Conservation (phyloP, 768 basidiomycete species). For the Hygrocybe punicea region DNA sequence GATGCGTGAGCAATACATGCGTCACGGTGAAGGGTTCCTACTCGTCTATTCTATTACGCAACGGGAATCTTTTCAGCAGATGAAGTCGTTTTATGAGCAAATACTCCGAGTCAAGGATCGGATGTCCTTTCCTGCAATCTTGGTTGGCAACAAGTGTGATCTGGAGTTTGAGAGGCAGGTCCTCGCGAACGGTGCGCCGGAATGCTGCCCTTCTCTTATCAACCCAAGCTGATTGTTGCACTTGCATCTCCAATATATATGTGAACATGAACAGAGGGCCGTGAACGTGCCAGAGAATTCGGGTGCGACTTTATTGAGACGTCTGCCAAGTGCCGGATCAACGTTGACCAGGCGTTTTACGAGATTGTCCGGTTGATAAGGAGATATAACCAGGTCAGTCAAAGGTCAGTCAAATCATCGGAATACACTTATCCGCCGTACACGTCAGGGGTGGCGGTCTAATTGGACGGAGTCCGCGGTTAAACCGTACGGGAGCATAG, state of each 20-base stretch:
- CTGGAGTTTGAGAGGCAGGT: slow-evolving; percentile 95
- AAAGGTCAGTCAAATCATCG: neutral
- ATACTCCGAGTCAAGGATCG: slow-evolving; percentile 96
- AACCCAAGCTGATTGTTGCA: neutral
- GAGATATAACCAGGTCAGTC: slow-evolving; percentile 81
- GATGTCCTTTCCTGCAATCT: slow-evolving; percentile 91
- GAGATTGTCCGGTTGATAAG: slow-evolving; percentile 91
- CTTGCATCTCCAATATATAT: neutral
- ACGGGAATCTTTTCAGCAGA: slow-evolving; percentile 95
- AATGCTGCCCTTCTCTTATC: neutral
- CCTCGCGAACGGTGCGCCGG: slow-evolving; percentile 73
- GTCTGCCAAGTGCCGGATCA: slow-evolving; percentile 93
- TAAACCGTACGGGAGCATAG: neutral
- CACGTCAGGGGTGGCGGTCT: too few species aligned
- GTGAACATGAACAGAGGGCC: slow-evolving; percentile 77
- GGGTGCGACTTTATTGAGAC: slow-evolving; percentile 94
- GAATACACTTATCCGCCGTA: neutral
- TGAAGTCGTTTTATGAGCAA: slow-evolving; percentile 93
- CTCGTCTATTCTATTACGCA: slow-evolving; percentile 98
- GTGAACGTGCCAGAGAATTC: slow-evolving; percentile 92
- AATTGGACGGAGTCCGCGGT: neutral
- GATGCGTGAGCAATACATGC: slow-evolving; percentile 90
- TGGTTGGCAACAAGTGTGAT: slow-evolving; percentile 97
- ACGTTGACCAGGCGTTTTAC: slow-evolving; percentile 93
- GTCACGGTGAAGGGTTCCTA: slow-evolving; percentile 95